Percentiles rank a stretch among this genome's conserved stretches.
Evolutionary conservation across 2,329 filamentous ascomycete genomes (phyloP).

Genomic region (Diaporthe longicolla): DNA sequence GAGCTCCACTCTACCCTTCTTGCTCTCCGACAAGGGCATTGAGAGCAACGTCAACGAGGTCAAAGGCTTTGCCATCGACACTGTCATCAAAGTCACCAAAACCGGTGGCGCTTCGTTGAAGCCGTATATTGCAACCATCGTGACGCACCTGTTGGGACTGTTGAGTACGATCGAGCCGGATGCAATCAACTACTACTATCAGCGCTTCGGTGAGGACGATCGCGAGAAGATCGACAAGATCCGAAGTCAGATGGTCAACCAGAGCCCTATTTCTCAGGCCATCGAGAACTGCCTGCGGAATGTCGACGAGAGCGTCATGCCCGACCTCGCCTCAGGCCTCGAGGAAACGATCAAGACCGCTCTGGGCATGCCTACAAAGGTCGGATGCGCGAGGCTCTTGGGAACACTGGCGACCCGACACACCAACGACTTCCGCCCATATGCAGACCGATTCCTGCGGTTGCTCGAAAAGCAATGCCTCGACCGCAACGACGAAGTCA

Average conservation of each 20-base stretch:
- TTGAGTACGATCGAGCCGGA: slow-evolving; percentile 92
- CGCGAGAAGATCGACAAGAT: slow-evolving; percentile 92
- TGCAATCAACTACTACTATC: slow-evolving; percentile 91
- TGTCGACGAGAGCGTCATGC: slow-evolving; percentile 84
- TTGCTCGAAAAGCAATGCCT: slow-evolving; percentile 85
- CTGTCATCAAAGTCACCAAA: slow-evolving; percentile 90
- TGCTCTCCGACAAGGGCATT: slow-evolving; percentile 89
- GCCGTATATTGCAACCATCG: slow-evolving; percentile 84
- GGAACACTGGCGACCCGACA: slow-evolving; percentile 88
- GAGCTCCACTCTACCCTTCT: slow-evolving; percentile 87
- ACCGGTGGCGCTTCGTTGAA: slow-evolving; percentile 84
- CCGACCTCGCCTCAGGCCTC: slow-evolving; percentile 77
- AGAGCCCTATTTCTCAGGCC: slow-evolving; percentile 91
- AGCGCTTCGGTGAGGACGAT: slow-evolving; percentile 89
- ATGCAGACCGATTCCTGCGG: slow-evolving; percentile 82
- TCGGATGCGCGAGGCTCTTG: slow-evolving; percentile 88
- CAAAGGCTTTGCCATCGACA: slow-evolving; percentile 84
- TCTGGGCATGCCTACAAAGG: slow-evolving; percentile 92
- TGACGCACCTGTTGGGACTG: slow-evolving; percentile 84
- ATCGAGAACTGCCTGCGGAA: slow-evolving; percentile 91
- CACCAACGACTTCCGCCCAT: slow-evolving; percentile 79
- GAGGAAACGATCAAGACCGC: slow-evolving; percentile 86
- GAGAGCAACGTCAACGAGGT: slow-evolving; percentile 92
- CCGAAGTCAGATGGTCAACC: slow-evolving; percentile 83
- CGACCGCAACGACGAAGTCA: slow-evolving; percentile 95